These are phyloP conservation scores for Ogataea wickerhamii DNA, from an alignment of 805 yeast genomes.

Conservation along the genomic window DNA sequence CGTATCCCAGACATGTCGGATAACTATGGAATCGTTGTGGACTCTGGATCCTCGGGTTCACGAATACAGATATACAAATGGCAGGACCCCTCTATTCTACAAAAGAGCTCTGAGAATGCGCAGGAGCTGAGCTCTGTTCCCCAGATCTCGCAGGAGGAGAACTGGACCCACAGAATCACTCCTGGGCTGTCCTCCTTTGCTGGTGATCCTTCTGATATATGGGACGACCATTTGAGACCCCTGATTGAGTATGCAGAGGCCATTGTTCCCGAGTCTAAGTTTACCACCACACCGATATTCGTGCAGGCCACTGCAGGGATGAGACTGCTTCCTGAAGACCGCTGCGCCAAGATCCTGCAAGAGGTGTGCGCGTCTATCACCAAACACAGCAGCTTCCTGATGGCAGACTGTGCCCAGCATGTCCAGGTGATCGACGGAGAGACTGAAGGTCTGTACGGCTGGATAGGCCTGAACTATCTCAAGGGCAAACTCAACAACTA, in stretches of 20 bases:
- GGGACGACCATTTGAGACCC: conserved; percentile 65
- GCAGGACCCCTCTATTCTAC: conserved; percentile 48
- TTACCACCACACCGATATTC: conserved; percentile 74
- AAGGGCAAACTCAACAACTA: conserved; percentile 59
- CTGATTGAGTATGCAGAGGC: conserved; percentile 65
- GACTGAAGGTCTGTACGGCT: conserved; percentile 92
- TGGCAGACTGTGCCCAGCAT: conserved; percentile 62
- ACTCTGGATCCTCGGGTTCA: conserved; percentile 96
- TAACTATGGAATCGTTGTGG: conserved; percentile 82
- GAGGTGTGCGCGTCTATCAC: conserved; percentile 58
- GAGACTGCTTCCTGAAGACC: conserved; percentile 63
- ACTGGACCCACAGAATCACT: conserved; percentile 67
- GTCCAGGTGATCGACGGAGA: conserved; percentile 90
- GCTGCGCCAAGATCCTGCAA: conserved; percentile 50
- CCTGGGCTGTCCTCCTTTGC: conserved; percentile 84
- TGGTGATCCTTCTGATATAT: conserved; percentile 51
- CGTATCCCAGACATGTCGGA: conserved; percentile 7
- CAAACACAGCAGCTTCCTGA: conserved; percentile 50
- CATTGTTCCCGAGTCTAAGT: conserved; percentile 61
- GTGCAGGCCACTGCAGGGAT: conserved; percentile 97
- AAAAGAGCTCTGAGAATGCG: conserved; percentile 31
- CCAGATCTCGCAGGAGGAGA: conserved; percentile 53
- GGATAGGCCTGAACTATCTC: conserved; percentile 88
- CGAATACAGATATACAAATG: conserved; percentile 80
- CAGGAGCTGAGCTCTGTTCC: conserved; percentile 58